phyloP scores from a whole-genome alignment of 371 early-diverging fungal species.

The Mucor saturninus region DNA sequence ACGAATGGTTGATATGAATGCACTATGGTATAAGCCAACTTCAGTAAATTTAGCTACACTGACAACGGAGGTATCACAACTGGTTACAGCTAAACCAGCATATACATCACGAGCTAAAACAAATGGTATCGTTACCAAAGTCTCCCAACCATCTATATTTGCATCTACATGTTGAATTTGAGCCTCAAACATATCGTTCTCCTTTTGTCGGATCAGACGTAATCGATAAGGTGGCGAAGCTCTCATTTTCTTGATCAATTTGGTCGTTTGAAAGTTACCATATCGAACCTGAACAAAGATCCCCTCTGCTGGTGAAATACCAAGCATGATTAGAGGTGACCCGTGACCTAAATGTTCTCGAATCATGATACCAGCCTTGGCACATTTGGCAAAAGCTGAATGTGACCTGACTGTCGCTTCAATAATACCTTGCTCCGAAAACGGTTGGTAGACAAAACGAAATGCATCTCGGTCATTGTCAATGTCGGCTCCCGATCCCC shows the following conservation, averaged over 20 bases:
- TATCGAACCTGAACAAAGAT: slow-evolving; percentile 41
- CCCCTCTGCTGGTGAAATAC: slow-evolving; percentile 48
- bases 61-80: slow-evolving; percentile 50
- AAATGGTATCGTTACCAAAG: slow-evolving; percentile 27
- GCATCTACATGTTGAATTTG: slow-evolving; percentile 24
- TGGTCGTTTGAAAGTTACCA: slow-evolving; percentile 31
- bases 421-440: slow-evolving; percentile 32
- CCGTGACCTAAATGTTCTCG: slow-evolving; percentile 49
- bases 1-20: slow-evolving; percentile 15
- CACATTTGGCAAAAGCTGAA: slow-evolving; percentile 51
- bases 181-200: slow-evolving; percentile 16
- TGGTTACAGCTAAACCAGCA: slow-evolving; percentile 50
- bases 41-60: slow-evolving; percentile 52
- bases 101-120: slow-evolving; percentile 43
- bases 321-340: slow-evolving; percentile 45
- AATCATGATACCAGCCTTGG: slow-evolving; percentile 55
- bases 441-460: slow-evolving; percentile 45
- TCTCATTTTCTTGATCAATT: slow-evolving; percentile 39
- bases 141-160: slow-evolving; percentile 31
- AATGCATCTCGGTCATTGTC: slow-evolving; percentile 42
- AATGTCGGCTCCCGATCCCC: slow-evolving; percentile 53
- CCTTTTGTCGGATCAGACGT: slow-evolving; percentile 30
- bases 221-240: slow-evolving; percentile 47
- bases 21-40: slow-evolving; percentile 34
- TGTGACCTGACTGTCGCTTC: slow-evolving; percentile 44